phyloP scores from a whole-genome alignment of 768 basidiomycete species.

The Lactifluus piperatus region DNA sequence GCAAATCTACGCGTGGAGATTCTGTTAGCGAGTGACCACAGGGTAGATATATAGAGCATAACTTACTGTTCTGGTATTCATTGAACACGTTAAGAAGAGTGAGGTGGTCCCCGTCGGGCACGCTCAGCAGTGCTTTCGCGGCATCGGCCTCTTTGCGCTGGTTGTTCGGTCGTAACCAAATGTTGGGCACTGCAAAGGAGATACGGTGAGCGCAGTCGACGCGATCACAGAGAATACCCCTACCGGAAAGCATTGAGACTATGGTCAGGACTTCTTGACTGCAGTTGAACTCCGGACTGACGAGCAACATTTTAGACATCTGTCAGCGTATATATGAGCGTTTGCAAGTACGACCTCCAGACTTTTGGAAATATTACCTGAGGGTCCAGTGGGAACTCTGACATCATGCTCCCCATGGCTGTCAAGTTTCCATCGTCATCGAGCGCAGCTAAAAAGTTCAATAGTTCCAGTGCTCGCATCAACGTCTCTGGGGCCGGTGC shows the following conservation, averaged over 20 bases:
- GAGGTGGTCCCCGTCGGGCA: slow-evolving; percentile 95
- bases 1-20: slow-evolving; percentile 28
- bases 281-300: slow-evolving; percentile 91
- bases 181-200: slow-evolving; percentile 65
- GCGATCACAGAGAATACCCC: slow-evolving; percentile 18
- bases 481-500: slow-evolving; percentile 93
- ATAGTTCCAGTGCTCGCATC: slow-evolving; percentile 90
- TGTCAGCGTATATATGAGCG: slow-evolving; percentile 23
- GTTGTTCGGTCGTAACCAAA: slow-evolving; percentile 89
- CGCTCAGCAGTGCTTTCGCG: slow-evolving; percentile 79
- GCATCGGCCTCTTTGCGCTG: slow-evolving; percentile 86
- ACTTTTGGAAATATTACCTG: slow-evolving; percentile 46
- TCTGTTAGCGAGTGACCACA: background rate
- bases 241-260: slow-evolving; percentile 93
- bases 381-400: slow-evolving; percentile 97
- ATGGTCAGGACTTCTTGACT: slow-evolving; percentile 94
- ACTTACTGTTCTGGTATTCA: slow-evolving; percentile 73
- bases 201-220: background rate
- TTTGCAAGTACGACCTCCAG: background rate
- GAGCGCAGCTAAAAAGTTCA: slow-evolving; percentile 87
- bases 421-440: slow-evolving; percentile 94
- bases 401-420: slow-evolving; percentile 82
- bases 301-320: slow-evolving; percentile 90
- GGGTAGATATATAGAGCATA: background rate
- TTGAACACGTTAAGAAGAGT: slow-evolving; percentile 95